Evolutionary conservation across 441 rosid species (phyloP), one percentile per base, ranked within the genome.

Genomic region (Aquilaria agallochum): DNA sequence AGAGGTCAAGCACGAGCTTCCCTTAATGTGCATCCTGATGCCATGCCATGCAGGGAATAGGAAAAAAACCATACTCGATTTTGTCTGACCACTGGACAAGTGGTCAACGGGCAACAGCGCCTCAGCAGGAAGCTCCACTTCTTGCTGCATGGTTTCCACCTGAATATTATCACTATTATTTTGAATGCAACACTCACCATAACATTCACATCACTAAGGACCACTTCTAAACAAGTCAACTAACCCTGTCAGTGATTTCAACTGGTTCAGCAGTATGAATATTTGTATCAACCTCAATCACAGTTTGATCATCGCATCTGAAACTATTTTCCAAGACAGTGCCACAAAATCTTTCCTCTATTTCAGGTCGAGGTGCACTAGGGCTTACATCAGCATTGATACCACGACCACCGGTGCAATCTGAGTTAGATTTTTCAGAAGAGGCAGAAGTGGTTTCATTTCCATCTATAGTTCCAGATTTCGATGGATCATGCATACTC

Each of bases 211-310:
- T 34, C 15, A 50, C 32, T 44, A 63, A 44, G 8, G 53, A 60
- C 59, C n/a, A 56, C 36, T 27, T 11, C 31, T 51, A 59, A 67
- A 8, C 5, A 34, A 20, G 13, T n/a, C 5, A 13, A 63, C 65
- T 74, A 68, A 81, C 92, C 64, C 53, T 68, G 61, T 64, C 69
- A 11, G 31, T 60, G 32, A 56, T n/a, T 51, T 60, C 67, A 56
- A 52, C 55, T 14, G 57, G 64, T 54, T 48, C 59, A 31, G 51
- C 58, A 34, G 42, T 65, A 27, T n/a, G 72, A 65, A 63, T 40
- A 75, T 73, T 60, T 4, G 62, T 15, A 65, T 58, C 66, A 74
- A 40, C 27, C 61, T 52, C 68, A 44, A 64, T 62, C 62, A 50
- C 48, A 47, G 53, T 57, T 47, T 52, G 63, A 31, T 55, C 66